Evolutionary conservation across 345 rosid genomes (phyloP), one percentile per base, ranked within the genome.

Genomic region (Leavenworthia alabamica): DNA sequence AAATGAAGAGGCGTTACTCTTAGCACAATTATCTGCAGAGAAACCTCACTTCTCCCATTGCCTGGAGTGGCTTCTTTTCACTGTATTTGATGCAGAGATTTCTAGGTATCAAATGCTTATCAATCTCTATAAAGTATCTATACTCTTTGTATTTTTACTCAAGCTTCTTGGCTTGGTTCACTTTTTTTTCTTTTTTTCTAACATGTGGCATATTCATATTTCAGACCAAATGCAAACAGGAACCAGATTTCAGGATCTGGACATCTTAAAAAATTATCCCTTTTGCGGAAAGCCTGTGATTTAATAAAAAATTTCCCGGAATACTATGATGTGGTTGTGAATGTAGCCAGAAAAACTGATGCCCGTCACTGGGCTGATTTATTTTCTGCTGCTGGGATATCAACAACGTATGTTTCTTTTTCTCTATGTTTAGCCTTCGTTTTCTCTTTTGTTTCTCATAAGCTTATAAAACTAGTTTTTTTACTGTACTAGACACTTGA

Each of bases 301-400:
- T 75, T 89, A 75, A 89, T 93, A 14, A 89, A 81, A 72, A 80
- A 85, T 46, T 93, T 93, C 61, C 82, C 94, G 0, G 97, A 89
- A 72, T 93, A 89, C 70, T 85, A 80, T 66, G 95, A 93, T 71
- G 96, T 93, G 62, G 99, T 93, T 35, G 99, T 93, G 42, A 93
- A 89, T 76, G 99, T 93, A 75, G 96, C 99, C 36, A 93, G 99
- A 66, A 89, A 89, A 82, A 93, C 97, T 31, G 97, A 93, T 74
- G 97, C 94, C 54, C 88, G 99, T 46, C 92, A 93, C 68, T 93
- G 99, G 99, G 86, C 96, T n/a, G 91, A 89, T 80, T 73, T 93
- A 73, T 89, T 93, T 74, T 72, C 78, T 65, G 87, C 97, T 49
- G 97, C 99, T 68, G 99, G 99, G 79, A 87, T 95, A 80, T 93